Percentiles rank a stretch among this genome's conserved stretches.
Evolutionary conservation across 805 yeast species (phyloP).

Genomic region (Zygotorulaspora chibaensis): DNA sequence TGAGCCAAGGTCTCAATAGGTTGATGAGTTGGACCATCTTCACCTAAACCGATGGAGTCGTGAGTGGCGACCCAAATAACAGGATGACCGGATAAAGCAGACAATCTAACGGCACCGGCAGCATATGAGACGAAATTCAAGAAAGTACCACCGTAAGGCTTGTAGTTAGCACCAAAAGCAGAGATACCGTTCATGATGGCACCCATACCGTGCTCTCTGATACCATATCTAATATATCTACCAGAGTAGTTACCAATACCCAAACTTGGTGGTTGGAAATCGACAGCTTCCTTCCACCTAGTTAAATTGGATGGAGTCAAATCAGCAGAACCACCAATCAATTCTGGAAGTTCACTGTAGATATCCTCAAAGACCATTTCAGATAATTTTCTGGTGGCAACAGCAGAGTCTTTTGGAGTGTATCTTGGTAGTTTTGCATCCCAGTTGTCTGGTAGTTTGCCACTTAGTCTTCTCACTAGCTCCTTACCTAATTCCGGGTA

Average conservation of each 20-base stretch:
- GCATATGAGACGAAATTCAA: constrained; percentile 85
- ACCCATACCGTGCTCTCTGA: constrained; percentile 99
- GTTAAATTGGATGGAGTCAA: constrained; percentile 96
- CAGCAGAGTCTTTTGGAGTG: constrained; percentile 70
- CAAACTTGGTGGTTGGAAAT: constrained; percentile 85
- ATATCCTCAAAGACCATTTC: constrained; percentile 69
- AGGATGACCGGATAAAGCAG: constrained; percentile 80
- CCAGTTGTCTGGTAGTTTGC: constrained; percentile 83
- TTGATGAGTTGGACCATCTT: constrained; percentile 92
- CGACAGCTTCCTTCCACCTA: constrained; percentile 75
- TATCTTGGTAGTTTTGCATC: constrained; percentile 70
- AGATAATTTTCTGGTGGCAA: constrained; percentile 92
- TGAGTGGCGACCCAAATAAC: constrained; percentile 86
- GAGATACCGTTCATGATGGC: constrained; percentile 96
- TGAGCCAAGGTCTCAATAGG: constrained; percentile 87
- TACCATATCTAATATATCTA: constrained; percentile 95
- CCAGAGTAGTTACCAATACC: constrained; percentile 84
- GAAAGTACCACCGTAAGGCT: constrained; percentile 96
- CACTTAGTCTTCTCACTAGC: constrained; percentile 68
- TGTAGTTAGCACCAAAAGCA: constrained; percentile 80
- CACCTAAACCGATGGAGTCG: constrained; percentile 88
- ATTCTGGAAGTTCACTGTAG: constrained; percentile 69
- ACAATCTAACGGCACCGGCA: constrained; percentile 81
- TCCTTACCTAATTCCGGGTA: constrained; percentile 79
- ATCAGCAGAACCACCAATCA: constrained; percentile 98